phyloP scores from a whole-genome alignment of 108 stramenopile genomes.

The Parietichytrium sp. region DNA sequence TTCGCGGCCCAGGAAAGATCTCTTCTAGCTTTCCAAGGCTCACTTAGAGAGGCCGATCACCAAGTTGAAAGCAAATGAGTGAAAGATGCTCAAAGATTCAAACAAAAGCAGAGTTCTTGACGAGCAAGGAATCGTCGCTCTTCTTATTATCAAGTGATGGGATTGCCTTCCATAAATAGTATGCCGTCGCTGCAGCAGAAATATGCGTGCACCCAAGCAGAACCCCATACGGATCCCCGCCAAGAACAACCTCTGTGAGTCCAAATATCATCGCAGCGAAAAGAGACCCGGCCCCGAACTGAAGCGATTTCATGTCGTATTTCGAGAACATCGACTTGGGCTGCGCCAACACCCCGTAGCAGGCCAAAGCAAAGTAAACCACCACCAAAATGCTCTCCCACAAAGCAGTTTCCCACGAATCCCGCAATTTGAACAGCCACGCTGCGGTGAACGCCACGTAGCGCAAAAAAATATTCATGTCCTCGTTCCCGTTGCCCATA shows the following conservation, averaged over 20 bases:
- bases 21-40: too few species aligned
- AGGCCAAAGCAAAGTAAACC: not conserved
- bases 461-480: not conserved
- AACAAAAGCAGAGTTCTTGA: too few species aligned
- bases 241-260: not conserved
- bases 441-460: slow-evolving; percentile 15
- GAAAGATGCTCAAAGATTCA: too few species aligned
- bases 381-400: not conserved
- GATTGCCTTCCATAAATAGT: not conserved
- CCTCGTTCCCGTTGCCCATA: not conserved
- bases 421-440: slow-evolving; percentile 30
- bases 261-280: not conserved
- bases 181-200: slow-evolving; percentile 8
- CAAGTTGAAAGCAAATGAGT: too few species aligned
- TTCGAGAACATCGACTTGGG: not conserved
- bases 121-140: slow-evolving; percentile 4
- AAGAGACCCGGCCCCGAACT: not conserved
- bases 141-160: slow-evolving; percentile 15
- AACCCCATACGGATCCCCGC: not conserved
- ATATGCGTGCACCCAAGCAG: not conserved
- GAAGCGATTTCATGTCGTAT: not conserved
- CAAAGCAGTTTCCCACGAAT: slow-evolving; percentile 5
- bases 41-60: too few species aligned
- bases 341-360: not conserved
- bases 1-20: too few species aligned